Evolutionary conservation across 495 filamentous ascomycete species (phyloP), one percentile per base, ranked within the genome.

Genomic region (Chaetomidium leptoderma): DNA sequence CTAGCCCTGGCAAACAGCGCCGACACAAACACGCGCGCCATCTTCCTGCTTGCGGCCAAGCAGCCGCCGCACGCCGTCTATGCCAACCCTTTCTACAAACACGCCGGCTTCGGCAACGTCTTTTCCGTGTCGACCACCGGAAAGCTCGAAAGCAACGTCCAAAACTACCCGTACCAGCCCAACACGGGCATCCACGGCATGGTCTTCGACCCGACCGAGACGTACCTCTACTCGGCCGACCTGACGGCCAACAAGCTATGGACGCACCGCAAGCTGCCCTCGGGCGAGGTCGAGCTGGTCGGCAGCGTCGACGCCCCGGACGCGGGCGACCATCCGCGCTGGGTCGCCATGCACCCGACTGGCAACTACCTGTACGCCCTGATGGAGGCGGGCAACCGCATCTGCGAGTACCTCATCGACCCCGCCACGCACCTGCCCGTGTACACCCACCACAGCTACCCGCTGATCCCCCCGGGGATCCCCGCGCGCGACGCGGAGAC

Each of bases 111-210:
- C 67, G 87, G 88, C 42, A 89, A 90, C 64, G 82, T 90, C 66
- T 91, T 91, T 71, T 84, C 84, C 21, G 84, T 87, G 32, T 81
- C 82, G 52, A 35, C 70, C 23, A 72, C 82, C 6, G 89, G 89
- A 30, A 70, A 68, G 17, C 80, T 93, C 23, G 77, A 81, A 16
- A 69, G 76, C 64, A 89, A 89, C 70, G 75, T 91, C 49, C 89
- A 93, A 63, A 89, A 91, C 70, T 91, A 87, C 73, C 81, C 85
- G 49, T 90, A 91, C 67, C 78, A 82, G 43, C 71, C 76, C 35
- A 81, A 88, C 68, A 87, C 87, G 8, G 89, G 87, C 43, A 88
- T 93, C 61, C 89, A 93, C 72, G 89, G 88, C 72, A 91, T 91
- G 87, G 88, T 90, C 43, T 93, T 93, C 66, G 88, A 93, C 69